These are phyloP conservation scores for Athelia sp. DNA, from an alignment of 1,284 basidiomycete species.

Conservation along the genomic window DNA sequence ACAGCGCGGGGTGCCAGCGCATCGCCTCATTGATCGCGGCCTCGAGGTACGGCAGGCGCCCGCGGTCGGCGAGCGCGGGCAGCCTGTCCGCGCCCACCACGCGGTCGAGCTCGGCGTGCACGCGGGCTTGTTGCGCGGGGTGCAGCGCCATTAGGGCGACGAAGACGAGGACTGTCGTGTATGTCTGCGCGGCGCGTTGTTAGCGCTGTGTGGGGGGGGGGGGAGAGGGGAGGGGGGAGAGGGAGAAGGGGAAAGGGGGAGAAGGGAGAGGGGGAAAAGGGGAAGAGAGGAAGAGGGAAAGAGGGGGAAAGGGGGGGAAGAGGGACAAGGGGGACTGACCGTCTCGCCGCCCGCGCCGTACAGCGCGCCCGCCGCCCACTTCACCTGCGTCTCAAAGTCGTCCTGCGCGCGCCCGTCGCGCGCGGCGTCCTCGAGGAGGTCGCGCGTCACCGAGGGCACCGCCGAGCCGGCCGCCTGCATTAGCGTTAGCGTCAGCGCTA, in stretches of 20 bases:
- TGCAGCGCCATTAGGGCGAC: constrained; percentile 23
- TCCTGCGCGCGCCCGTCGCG: constrained; percentile 1
- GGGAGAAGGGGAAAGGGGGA: no score
- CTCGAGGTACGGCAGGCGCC: constrained; percentile 20
- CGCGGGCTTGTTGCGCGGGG: constrained; percentile 19
- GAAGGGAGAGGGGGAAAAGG: no score
- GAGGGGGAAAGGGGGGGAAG: background rate
- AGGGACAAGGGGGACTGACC: background rate
- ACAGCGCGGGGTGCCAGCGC: constrained; percentile 24
- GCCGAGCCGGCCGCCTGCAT: constrained; percentile 4
- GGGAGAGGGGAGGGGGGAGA: no score
- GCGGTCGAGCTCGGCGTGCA: constrained; percentile 21
- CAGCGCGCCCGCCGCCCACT: constrained; percentile 21
- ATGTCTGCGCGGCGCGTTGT: constrained; percentile 15
- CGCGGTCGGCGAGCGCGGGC: constrained; percentile 22
- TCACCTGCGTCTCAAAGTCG: constrained; percentile 10
- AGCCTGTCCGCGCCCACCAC: constrained; percentile 18
- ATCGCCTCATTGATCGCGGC: constrained; percentile 23
- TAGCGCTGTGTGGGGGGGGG: background rate
- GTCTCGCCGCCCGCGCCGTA: constrained; percentile 13
- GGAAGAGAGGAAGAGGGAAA: no score
- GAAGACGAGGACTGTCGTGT: constrained; percentile 19
- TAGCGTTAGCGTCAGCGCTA: background rate
- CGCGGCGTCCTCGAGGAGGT: constrained; percentile 10
- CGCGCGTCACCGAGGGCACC: constrained; percentile 13